phyloP scores from a whole-genome alignment of 805 yeast genomes.

The Scheffersomyces amazonensis region DNA sequence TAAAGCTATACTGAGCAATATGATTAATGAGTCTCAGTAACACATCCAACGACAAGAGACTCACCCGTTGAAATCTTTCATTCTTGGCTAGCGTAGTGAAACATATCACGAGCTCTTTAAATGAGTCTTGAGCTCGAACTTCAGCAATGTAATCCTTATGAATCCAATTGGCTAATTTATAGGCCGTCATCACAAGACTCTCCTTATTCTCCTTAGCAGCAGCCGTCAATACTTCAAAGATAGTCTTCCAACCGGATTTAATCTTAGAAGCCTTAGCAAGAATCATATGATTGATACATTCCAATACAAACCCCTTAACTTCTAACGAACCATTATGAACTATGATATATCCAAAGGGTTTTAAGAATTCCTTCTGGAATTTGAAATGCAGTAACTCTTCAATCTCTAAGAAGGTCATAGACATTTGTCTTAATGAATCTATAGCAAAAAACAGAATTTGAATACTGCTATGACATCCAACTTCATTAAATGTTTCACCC shows the following conservation, averaged over 20 bases:
- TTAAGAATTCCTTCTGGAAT: conserved; percentile 89
- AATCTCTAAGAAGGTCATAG: conserved; percentile 87
- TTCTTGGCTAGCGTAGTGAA: conserved; percentile 83
- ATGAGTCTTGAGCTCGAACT: conserved; percentile 69
- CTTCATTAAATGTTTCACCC: conserved; percentile 84
- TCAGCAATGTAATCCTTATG: conserved; percentile 58
- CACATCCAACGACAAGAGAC: conserved; percentile 77
- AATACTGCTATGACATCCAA: conserved; percentile 75
- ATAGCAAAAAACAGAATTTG: conserved; percentile 85
- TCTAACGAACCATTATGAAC: conserved; percentile 61
- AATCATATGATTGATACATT: conserved; percentile 84
- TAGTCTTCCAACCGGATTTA: conserved; percentile 93
- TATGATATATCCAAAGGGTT: conserved; percentile 83
- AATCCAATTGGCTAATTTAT: conserved; percentile 59
- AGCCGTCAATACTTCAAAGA: conserved; percentile 71
- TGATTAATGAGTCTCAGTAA: conserved; percentile 60
- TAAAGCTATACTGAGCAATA: conserved; percentile 47
- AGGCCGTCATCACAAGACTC: conserved; percentile 60
- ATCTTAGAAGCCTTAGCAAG: conserved; percentile 69
- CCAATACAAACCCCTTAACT: conserved; percentile 85
- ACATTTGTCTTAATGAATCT: conserved; percentile 89
- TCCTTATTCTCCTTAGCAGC: conserved; percentile 66
- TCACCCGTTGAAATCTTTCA: conserved; percentile 72
- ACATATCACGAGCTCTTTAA: conserved; percentile 64
- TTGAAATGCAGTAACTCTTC: conserved; percentile 95